These are phyloP conservation scores for Sphaceloma murrayae DNA, from an alignment of 2,329 filamentous ascomycete species.

Conservation along the genomic window DNA sequence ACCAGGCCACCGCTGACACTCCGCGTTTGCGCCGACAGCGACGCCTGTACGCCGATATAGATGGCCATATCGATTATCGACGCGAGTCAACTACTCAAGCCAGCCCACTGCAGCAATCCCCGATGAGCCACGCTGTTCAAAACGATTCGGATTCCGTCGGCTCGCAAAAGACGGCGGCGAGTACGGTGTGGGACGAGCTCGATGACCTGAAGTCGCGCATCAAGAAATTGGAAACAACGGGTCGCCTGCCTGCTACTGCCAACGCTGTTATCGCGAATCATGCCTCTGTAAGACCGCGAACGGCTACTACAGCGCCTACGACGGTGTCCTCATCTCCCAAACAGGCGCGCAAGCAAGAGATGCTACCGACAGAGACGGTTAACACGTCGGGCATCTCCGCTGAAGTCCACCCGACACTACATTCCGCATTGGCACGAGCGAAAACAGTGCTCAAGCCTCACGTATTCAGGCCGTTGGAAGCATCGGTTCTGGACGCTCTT, in stretches of 20 bases:
- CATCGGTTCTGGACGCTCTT: constrained; percentile 71
- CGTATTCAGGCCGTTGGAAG: constrained; percentile 70
- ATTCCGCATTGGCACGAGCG: constrained; percentile 70
- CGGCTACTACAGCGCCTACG: constrained; percentile 82
- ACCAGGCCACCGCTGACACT: constrained; percentile 3
- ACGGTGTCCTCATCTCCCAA: constrained; percentile 87
- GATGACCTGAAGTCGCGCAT: constrained; percentile 93
- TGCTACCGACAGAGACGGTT: constrained; percentile 28
- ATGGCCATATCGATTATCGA: constrained; percentile 7
- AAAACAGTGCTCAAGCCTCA: constrained; percentile 59
- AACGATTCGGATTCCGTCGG: constrained; percentile 62
- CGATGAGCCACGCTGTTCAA: constrained; percentile 1
- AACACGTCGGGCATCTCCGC: constrained; percentile 37
- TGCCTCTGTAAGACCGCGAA: constrained; percentile 73
- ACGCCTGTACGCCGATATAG: constrained; percentile 3
- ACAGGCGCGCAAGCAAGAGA: constrained; percentile 43
- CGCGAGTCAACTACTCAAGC: too few relatives aligned
- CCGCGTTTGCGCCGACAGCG: constrained; percentile 11
- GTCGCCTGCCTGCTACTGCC: constrained; percentile 74
- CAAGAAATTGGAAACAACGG: constrained; percentile 77
- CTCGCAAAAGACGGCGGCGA: constrained; percentile 71
- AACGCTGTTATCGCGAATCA: constrained; percentile 66
- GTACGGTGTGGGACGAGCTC: constrained; percentile 94
- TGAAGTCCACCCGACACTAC: constrained; percentile 66
- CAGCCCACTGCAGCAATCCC: constrained; percentile 1